Evolutionary conservation across 2,329 filamentous ascomycete genomes (phyloP).

Genomic region (Aspergillus chevalieri): DNA sequence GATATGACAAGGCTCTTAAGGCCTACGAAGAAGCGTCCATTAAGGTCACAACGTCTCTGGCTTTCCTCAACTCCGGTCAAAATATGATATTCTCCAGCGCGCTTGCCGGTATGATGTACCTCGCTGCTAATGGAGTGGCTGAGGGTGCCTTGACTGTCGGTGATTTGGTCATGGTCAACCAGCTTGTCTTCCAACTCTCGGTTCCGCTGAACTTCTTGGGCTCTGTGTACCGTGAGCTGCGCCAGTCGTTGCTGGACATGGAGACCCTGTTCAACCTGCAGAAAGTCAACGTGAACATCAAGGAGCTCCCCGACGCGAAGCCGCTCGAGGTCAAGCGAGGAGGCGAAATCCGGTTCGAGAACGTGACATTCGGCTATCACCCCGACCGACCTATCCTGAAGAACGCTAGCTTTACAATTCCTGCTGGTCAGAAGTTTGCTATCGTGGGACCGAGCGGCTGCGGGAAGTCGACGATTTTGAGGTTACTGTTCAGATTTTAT

Average conservation of each 20-base stretch:
- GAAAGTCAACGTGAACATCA: slow-evolving; percentile 86
- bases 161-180: slow-evolving; percentile 97
- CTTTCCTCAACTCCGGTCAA: slow-evolving; percentile 88
- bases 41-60: slow-evolving; percentile 89
- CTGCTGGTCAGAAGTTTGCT: slow-evolving; percentile 91
- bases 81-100: slow-evolving; percentile 96
- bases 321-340: slow-evolving; percentile 66
- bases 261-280: slow-evolving; percentile 96
- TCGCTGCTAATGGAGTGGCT: slow-evolving; percentile 84
- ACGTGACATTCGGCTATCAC: slow-evolving; percentile 90
- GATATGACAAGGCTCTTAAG: slow-evolving; percentile 81
- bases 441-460: slow-evolving; percentile 93
- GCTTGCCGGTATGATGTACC: slow-evolving; percentile 95
- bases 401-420: slow-evolving; percentile 80
- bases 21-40: slow-evolving; percentile 91
- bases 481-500: slow-evolving; percentile 89
- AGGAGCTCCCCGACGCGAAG: slow-evolving; percentile 68
- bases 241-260: slow-evolving; percentile 95
- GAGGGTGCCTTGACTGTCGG: slow-evolving; percentile 77
- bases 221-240: slow-evolving; percentile 92
- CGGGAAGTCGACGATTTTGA: slow-evolving; percentile 88
- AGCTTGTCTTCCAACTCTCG: slow-evolving; percentile 95
- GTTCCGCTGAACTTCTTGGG: slow-evolving; percentile 96
- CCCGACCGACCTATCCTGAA: slow-evolving; percentile 78
- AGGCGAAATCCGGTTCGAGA: slow-evolving; percentile 88